phyloP scores from a whole-genome alignment of 805 yeast species.

The Phaffomyces antillensis region DNA sequence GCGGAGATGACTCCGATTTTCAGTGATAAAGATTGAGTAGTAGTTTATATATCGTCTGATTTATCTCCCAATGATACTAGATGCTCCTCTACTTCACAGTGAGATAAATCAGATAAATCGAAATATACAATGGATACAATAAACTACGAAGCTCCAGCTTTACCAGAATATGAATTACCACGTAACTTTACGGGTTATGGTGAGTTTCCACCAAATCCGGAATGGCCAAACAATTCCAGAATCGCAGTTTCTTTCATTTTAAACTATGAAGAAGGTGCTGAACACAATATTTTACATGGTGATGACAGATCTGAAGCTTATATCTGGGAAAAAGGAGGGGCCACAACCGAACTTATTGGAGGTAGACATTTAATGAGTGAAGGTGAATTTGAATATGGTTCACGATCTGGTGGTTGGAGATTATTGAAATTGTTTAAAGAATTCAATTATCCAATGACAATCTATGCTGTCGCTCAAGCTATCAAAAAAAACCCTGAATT shows the following conservation, averaged over 20 bases:
- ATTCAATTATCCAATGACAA: conserved; percentile 26
- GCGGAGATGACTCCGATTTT: no score
- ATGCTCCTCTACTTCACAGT: background rate
- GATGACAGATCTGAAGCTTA: conserved; percentile 20
- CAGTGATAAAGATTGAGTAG: no score
- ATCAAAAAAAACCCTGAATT: conserved; percentile 27
- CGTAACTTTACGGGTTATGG: conserved; percentile 28
- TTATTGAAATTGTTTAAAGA: conserved; percentile 28
- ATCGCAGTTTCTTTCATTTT: conserved; percentile 27
- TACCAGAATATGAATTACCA: conserved; percentile 13
- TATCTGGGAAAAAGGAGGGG: conserved; percentile 13
- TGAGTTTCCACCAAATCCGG: conserved; percentile 22
- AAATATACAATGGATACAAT: background rate
- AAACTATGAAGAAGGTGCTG: conserved; percentile 32
- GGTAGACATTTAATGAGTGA: conserved; percentile 25
- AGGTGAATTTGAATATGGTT: conserved; percentile 29
- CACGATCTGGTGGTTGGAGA: conserved; percentile 29
- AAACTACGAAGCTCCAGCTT: background rate
- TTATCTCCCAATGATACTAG: no score
- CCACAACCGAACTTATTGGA: conserved; percentile 10
- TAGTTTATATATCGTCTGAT: no score
- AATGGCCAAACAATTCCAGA: conserved; percentile 29
- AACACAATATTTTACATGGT: conserved; percentile 24
- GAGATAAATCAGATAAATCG: no score
- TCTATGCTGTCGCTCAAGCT: conserved; percentile 34